Base-by-base conservation (phyloP, 1,284 basidiomycete species). In the Moniliophthora roreri region DNA sequence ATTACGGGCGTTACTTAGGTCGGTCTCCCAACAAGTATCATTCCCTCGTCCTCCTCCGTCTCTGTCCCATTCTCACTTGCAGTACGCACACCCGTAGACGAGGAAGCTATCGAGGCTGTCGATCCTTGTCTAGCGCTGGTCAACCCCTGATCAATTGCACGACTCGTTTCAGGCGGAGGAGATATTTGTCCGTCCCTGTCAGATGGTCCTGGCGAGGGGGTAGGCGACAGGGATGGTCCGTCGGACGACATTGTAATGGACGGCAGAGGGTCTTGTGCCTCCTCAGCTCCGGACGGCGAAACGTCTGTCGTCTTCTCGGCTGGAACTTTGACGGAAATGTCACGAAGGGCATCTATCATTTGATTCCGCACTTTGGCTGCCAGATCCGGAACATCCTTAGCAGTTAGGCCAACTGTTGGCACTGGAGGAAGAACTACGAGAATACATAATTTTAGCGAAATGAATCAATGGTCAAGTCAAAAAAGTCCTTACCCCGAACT, bases 361-460 rank as follows among this genome's bases (percentile, higher is more conserved):
- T 81, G 72, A 57, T 83, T 78, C 32, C 83, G 83, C 15, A 92
- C 85, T 53, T 78, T 81, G 20, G 73, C 70, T 1, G 82, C 75
- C 32, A 95, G 80, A 4, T 78, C 77, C 47, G 75, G 68, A 23
- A 89, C 83, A 63, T 95, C 91, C 7, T 74, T 78, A 1, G 76
- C 65, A 3, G 84, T 87, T 38, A 93, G 68, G 7, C 83, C 85
- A n/a, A 73, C 65, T 0, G 92, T 95, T 23, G 80, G 68, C 47
- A 94, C 78, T 0, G 93, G 91, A 10, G 88, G 86, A 4, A 95
- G 80, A 34, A 93, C 91, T 91, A 63, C n/a, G 49, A 52, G 36
- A 46, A 37, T 8, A 48, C n/a, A 24, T 51, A 41, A 42, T 36
- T 21, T 6, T 50, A 53, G 53, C 41, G 37, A 49, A 53, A 41